Conservation (phyloP, 192 early-diverging fungal species). For the Gaertneriomyces semiglobifer region DNA sequence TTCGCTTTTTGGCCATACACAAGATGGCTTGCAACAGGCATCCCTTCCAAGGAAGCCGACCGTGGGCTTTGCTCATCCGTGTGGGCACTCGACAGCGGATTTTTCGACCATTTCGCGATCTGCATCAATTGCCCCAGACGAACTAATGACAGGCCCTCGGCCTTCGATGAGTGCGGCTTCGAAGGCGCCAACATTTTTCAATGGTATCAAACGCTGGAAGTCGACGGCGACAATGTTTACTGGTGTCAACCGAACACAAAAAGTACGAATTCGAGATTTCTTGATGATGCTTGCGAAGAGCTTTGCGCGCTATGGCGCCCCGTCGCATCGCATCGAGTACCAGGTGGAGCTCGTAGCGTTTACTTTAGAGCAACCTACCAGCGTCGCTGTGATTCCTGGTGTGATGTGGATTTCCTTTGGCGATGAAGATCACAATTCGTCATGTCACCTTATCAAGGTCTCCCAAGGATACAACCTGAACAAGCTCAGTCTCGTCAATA, state of each 20-base stretch:
- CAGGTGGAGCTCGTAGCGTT: conserved; percentile 38
- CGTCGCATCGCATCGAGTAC: conserved; percentile 49
- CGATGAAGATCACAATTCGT: conserved; percentile 26
- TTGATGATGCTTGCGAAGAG: conserved; percentile 41
- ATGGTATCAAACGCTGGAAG: conserved; percentile 13
- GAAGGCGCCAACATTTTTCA: too few relatives aligned
- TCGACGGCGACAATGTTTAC: conserved; percentile 29
- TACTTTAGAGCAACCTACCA: conserved; percentile 34
- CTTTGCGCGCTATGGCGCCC: conserved; percentile 47
- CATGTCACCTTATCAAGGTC: conserved; percentile 41
- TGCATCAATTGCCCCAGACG: too few relatives aligned
- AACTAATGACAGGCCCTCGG: too few relatives aligned
- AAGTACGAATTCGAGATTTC: conserved; percentile 35
- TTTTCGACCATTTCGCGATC: too few relatives aligned
- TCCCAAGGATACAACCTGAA: conserved; percentile 36
- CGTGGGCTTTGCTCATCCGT: too few relatives aligned
- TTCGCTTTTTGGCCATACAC: too few relatives aligned
- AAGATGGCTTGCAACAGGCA: too few relatives aligned
- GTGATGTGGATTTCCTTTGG: conserved; percentile 48
- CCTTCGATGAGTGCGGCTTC: too few relatives aligned
- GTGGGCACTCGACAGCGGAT: too few relatives aligned
- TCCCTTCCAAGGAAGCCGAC: too few relatives aligned
- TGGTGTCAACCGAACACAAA: conserved; percentile 11
- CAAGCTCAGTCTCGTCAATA: conserved; percentile 47
- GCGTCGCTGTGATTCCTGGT: conserved; percentile 43